A percentile compares a stretch with the other conserved stretches of the same genome.
These are phyloP conservation scores for Lodderomyces margitis DNA, from an alignment of 1,139 yeast species.

Conservation along the genomic window DNA sequence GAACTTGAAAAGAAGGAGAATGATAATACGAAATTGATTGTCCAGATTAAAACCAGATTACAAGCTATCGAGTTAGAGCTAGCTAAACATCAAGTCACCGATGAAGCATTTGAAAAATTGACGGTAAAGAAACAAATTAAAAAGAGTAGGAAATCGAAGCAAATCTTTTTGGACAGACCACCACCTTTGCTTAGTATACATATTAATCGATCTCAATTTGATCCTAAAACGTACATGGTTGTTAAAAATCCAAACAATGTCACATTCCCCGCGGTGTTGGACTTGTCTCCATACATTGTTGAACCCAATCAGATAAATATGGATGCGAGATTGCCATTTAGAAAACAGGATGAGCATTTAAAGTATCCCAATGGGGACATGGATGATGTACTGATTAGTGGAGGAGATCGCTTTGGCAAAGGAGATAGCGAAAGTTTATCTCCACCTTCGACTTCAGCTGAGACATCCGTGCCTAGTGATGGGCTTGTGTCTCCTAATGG, in stretches of 20 bases:
- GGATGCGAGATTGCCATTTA: constrained; percentile 77
- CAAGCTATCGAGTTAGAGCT: constrained; percentile 58
- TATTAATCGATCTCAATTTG: constrained; percentile 89
- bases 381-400: constrained; percentile 6
- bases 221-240: constrained; percentile 77
- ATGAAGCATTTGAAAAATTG: constrained; percentile 69
- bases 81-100: constrained; percentile 66
- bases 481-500: not conserved
- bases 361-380: constrained; percentile 1
- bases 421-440: constrained; percentile 14
- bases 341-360: constrained; percentile 48
- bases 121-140: constrained; percentile 75
- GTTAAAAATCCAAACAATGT: constrained; percentile 83
- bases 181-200: constrained; percentile 83
- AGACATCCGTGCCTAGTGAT: not conserved
- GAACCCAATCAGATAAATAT: constrained; percentile 67
- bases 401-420: constrained; percentile 11
- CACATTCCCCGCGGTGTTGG: constrained; percentile 65
- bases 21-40: constrained; percentile 38
- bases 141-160: constrained; percentile 80
- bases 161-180: constrained; percentile 74
- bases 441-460: too few species aligned
- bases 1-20: constrained; percentile 33
- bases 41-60: constrained; percentile 51
- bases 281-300: constrained; percentile 68